These are phyloP conservation scores for Dipteronia dyeriana DNA, from an alignment of 345 rosid genomes.

Conservation along the genomic window DNA sequence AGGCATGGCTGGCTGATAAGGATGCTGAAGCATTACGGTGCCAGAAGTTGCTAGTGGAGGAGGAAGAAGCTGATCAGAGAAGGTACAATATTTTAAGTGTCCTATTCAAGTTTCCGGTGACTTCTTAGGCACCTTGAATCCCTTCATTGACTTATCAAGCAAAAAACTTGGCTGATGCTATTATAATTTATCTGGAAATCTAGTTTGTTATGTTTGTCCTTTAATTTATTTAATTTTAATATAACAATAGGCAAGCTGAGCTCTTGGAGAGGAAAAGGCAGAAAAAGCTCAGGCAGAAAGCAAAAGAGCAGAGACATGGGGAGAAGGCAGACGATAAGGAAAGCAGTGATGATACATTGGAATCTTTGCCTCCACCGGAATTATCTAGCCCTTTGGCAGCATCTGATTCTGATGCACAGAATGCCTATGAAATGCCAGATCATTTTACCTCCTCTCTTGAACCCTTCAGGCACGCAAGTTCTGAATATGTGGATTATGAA, in stretches of 20 bases:
- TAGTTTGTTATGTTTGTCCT: constrained; percentile 11
- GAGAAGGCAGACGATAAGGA: constrained; percentile 40
- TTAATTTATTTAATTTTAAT: constrained; percentile 11
- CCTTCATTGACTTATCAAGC: background rate
- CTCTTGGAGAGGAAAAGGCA: constrained; percentile 78
- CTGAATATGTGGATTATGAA: constrained; percentile 45
- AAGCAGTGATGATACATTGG: constrained; percentile 42
- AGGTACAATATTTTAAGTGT: constrained; percentile 46
- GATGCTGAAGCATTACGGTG: constrained; percentile 95
- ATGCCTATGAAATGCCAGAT: constrained; percentile 36
- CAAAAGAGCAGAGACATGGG: constrained; percentile 60
- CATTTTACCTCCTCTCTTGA: constrained; percentile 39
- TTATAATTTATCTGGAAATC: constrained; percentile 10
- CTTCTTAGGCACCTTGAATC: background rate
- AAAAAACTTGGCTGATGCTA: background rate
- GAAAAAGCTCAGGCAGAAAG: constrained; percentile 80
- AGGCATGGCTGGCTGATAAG: constrained; percentile 92
- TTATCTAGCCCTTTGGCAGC: constrained; percentile 38
- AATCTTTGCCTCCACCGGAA: constrained; percentile 49
- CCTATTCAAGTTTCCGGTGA: background rate
- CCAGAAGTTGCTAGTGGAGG: constrained; percentile 90
- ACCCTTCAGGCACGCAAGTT: constrained; percentile 35
- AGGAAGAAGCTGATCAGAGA: constrained; percentile 93
- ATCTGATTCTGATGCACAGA: constrained; percentile 48
- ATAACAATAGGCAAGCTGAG: constrained; percentile 63